phyloP scores from a whole-genome alignment of 2,329 filamentous ascomycete genomes.

The Fusarium sublunatum region DNA sequence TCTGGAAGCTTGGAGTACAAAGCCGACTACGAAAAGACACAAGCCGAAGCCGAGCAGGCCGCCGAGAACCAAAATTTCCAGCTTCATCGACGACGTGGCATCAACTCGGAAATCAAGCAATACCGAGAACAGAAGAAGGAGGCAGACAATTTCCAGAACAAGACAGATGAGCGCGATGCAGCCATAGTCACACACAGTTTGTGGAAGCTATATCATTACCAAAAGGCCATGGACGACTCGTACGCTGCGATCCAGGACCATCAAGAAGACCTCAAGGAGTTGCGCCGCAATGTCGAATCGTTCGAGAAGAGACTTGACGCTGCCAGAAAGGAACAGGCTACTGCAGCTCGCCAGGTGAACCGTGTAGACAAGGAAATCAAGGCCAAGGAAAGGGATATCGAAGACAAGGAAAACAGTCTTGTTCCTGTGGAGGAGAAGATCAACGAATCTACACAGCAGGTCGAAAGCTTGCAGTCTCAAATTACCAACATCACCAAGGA shows the following conservation, averaged over 20 bases:
- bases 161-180: slow-evolving; percentile 88
- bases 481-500: slow-evolving; percentile 80
- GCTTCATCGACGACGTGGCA: slow-evolving; percentile 87
- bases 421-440: slow-evolving; percentile 95
- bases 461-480: slow-evolving; percentile 74
- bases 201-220: slow-evolving; percentile 97
- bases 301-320: slow-evolving; percentile 84
- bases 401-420: slow-evolving; percentile 85
- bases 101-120: slow-evolving; percentile 97
- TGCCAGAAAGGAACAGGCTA: slow-evolving; percentile 84
- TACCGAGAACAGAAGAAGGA: slow-evolving; percentile 97
- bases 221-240: slow-evolving; percentile 91
- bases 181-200: slow-evolving; percentile 93
- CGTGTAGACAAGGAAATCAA: slow-evolving; percentile 90
- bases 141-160: slow-evolving; percentile 91
- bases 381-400: slow-evolving; percentile 85
- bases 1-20: slow-evolving; percentile 96
- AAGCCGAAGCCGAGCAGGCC: slow-evolving; percentile 85
- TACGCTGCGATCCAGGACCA: slow-evolving; percentile 90
- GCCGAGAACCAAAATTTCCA: slow-evolving; percentile 90
- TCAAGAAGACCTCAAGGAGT: slow-evolving; percentile 94
- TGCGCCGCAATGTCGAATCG: slow-evolving; percentile 85
- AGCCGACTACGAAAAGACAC: slow-evolving; percentile 90
- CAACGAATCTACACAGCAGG: slow-evolving; percentile 76
- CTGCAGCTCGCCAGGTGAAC: slow-evolving; percentile 78